phyloP scores from a whole-genome alignment of 306 rosid species.

The Glycine latifolia region DNA sequence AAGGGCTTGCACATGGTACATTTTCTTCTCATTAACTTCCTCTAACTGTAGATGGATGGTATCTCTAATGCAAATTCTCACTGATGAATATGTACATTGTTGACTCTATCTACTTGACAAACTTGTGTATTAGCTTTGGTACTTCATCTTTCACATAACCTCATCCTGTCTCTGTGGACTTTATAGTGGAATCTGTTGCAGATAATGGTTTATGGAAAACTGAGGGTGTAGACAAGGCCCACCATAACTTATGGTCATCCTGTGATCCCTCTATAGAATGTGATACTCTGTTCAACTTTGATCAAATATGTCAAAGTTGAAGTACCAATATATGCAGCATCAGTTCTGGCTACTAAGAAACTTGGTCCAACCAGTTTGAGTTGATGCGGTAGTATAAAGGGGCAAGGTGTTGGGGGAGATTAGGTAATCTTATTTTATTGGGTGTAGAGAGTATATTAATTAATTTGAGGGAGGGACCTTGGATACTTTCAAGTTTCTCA shows the following conservation, averaged over 20 bases:
- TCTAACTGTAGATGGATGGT: not conserved
- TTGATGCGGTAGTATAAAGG: not conserved
- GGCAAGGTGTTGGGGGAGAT: not conserved
- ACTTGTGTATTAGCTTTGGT: not conserved
- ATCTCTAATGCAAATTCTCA: conserved; percentile 33
- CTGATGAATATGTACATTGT: not conserved
- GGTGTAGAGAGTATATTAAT: not conserved
- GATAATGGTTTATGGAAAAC: conserved; percentile 3
- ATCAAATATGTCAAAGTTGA: conserved; percentile 5
- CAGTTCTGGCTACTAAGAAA: not conserved
- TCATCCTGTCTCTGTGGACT: conserved; percentile 6
- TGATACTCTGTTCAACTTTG: not conserved
- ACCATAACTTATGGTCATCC: conserved; percentile 2
- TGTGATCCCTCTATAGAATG: not conserved
- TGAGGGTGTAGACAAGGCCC: not conserved
- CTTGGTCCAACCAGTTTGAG: conserved; percentile 26
- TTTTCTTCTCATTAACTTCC: conserved; percentile 36
- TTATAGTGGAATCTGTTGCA: conserved; percentile 23
- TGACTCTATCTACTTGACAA: conserved; percentile 5
- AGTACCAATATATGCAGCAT: not conserved
- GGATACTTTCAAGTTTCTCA: conserved; percentile 3
- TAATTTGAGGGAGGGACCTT: not conserved
- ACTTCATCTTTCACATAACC: not conserved
- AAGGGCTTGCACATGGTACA: conserved; percentile 76
- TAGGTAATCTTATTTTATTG: not conserved